Evolutionary conservation across 208 protist species (phyloP), one percentile per base, ranked within the genome.

Genomic region (Vickermania ingenoplastis): DNA sequence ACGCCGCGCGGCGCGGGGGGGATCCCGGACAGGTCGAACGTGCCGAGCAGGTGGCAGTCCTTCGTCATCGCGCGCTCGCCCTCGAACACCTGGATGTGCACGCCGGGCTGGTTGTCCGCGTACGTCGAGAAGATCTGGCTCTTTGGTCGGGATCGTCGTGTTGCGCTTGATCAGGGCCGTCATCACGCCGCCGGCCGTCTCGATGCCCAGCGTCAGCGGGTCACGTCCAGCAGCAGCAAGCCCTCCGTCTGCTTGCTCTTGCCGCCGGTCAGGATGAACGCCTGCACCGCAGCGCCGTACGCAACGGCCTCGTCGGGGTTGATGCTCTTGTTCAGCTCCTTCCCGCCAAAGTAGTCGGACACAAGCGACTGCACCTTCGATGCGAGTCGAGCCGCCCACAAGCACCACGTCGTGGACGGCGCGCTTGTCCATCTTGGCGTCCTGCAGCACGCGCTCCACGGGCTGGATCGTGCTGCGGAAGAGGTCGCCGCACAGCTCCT

Each of bases 241-340:
- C 97, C 94, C 50, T 91, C 92, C 4, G 95, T 80, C 23, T 98
- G 86, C 24, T 84, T 88, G 13, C 79, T 70, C 13, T 98, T 64
- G 28, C 98, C 86, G 72, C 85, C 91, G 56, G 89, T 98, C 77
- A 99, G 97, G 63, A 99, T 98, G 57, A 98, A 98, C 21, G 98
- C 98, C 58, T 98, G 98, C 23, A 99, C 88, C 4, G 98, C 98
- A 21, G 99, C 98, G 23, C 96, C 98, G 81, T 99, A 98, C 75
- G 99, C 99, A n/a, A n/a, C n/a, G n/a, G n/a, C n/a, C n/a, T n/a
- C n/a, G n/a, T n/a, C n/a, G n/a, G n/a, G n/a, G n/a, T 5, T 98
- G 98, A 81, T 99, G 99, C 58, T 99, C 97, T 90, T 88, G 69
- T 97, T 97, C 83, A 82, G 96, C 55, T 97, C 94, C 61, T 97